Percentiles rank a stretch among this genome's conserved stretches.
These are phyloP conservation scores for Kazachstania kunashirensis DNA, from an alignment of 805 yeast species.

Conservation along the genomic window DNA sequence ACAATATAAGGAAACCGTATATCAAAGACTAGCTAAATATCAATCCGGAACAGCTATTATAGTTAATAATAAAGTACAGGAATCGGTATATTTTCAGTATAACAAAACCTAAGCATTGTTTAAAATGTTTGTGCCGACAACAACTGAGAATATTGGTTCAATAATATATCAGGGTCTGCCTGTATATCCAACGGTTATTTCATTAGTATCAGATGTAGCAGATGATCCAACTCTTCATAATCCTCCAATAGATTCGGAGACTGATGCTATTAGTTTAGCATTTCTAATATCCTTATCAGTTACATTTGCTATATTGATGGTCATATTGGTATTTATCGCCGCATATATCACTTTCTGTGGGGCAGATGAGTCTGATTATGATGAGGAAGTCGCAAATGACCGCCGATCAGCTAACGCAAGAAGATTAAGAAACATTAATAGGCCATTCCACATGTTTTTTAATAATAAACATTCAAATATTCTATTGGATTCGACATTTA, in stretches of 20 bases:
- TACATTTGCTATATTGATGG: constrained; percentile 28
- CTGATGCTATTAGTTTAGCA: constrained; percentile 26
- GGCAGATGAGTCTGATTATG: constrained; percentile 27
- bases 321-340: constrained; percentile 23
- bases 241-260: constrained; percentile 21
- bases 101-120: too few relatives aligned
- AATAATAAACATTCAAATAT: constrained; percentile 21
- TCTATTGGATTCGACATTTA: constrained; percentile 24
- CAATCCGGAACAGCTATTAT: too few relatives aligned
- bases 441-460: constrained; percentile 18
- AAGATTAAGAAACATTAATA: constrained; percentile 4
- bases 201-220: too few relatives aligned
- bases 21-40: too few relatives aligned
- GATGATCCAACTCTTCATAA: constrained; percentile 2
- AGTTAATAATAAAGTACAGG: too few relatives aligned
- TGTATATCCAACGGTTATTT: too few relatives aligned
- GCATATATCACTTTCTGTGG: constrained; percentile 28
- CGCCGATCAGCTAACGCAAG: constrained; percentile 6
- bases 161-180: too few relatives aligned
- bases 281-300: constrained; percentile 29
- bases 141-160: too few relatives aligned
- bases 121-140: too few relatives aligned
- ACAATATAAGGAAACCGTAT: too few relatives aligned
- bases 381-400: constrained; percentile 19
- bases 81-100: too few relatives aligned